Base-by-base conservation (phyloP, 1,284 basidiomycete genomes). In the Cryptococcus sp. region DNA sequence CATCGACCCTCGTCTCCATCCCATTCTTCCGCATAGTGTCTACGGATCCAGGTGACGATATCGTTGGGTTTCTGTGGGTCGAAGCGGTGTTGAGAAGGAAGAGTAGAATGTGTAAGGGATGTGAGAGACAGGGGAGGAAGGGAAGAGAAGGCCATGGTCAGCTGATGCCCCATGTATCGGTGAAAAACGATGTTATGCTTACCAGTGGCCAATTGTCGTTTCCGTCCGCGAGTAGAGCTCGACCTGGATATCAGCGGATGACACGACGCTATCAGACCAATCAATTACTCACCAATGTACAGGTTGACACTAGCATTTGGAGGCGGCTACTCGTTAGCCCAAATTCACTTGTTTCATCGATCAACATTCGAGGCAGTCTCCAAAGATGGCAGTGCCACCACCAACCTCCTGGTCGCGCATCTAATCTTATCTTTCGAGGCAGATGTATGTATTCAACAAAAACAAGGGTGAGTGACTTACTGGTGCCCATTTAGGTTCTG, bases 141-240 rank as follows among this genome's bases (percentile, higher is more conserved):
- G 23, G 18, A 25, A 19, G n/a, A 34, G 47, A 23, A 23, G 41
- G 37, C 36, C 25, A 7, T n/a, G 18, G 28, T 36, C 24, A 53
- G 19, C 42, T 25, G 31, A 39, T 31, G 18, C n/a, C n/a, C n/a
- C n/a, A n/a, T 10, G 37, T 21, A 41, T 37, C 10, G n/a, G 21
- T 11, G n/a, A 43, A 23, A 37, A 44, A 40, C 18, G 39, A 28
- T 7, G 22, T 14, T 9, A 45, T 16, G 54, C 67, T 61, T 52
- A 73, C 71, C 57, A 73, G 50, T 50, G 71, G 71, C 71, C 71
- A 73, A 57, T 73, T 73, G 55, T 73, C 71, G 53, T 73, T 73
- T 16, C 71, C 71, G 40, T 72, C 66, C 5, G 69, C 63, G 7
- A 73, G 57, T 19, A 73, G 56, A 41, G 71, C 71, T 40, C 71